phyloP scores from a whole-genome alignment of 192 early-diverging fungal genomes.

The Phlyctochytrium bullatum region DNA sequence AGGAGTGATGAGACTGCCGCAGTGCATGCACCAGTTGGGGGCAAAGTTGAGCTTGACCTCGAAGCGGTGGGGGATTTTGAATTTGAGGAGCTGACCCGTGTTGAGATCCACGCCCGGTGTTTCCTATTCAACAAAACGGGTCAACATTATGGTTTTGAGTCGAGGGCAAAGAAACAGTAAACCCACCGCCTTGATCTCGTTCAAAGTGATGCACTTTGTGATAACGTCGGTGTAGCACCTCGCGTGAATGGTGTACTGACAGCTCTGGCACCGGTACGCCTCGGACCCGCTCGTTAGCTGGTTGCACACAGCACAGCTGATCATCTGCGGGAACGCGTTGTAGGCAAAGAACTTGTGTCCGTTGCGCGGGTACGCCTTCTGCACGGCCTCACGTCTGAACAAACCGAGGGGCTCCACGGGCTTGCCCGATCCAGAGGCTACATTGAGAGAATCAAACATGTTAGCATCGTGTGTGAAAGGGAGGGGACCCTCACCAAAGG shows the following conservation, averaged over 20 bases:
- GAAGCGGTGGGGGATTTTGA: conserved; percentile 95
- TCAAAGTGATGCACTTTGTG: conserved; percentile 77
- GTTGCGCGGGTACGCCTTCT: conserved; percentile 57
- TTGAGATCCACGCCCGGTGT: conserved; percentile 64
- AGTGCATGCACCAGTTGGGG: conserved; percentile 94
- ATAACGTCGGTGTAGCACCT: conserved; percentile 85
- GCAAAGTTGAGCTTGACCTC: conserved; percentile 77
- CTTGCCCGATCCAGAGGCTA: not conserved
- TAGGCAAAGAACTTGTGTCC: conserved; percentile 88
- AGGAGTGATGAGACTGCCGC: conserved; percentile 70
- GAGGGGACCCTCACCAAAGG: conserved; percentile 72
- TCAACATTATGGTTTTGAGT: not conserved
- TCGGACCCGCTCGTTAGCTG: conserved; percentile 76
- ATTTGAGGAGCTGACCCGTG: conserved; percentile 66
- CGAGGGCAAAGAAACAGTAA: not conserved
- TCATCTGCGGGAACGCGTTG: conserved; percentile 87
- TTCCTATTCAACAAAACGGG: not conserved
- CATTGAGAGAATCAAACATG: not conserved
- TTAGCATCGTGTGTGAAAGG: no score
- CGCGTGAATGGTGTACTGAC: conserved; percentile 86
- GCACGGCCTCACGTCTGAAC: conserved; percentile 39
- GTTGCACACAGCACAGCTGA: conserved; percentile 91
- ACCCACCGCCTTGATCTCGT: conserved; percentile 26
- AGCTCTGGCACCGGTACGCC: conserved; percentile 91
- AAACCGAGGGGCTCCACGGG: conserved; percentile 6